Percentiles rank a stretch among this genome's conserved stretches.
Evolutionary conservation across 108 stramenopile genomes (phyloP).

Genomic region (Skeletonema marinoi): DNA sequence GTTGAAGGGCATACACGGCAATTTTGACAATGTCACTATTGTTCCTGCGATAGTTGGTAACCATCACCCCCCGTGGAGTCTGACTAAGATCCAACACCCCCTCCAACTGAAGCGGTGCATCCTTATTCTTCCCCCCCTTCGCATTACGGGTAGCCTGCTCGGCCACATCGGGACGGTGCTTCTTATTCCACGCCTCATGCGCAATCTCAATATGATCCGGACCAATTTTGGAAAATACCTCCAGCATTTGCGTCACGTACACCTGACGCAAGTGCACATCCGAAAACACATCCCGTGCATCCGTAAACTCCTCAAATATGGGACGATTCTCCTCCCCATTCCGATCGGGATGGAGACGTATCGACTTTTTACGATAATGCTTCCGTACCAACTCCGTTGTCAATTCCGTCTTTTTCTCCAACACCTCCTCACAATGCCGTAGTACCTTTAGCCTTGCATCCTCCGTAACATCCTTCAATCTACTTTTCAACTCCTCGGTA

Average conservation of each 20-base stretch:
- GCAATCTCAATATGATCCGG: not conserved
- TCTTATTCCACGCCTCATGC: conserved; percentile 30
- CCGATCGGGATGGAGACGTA: conserved; percentile 48
- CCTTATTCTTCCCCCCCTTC: conserved; percentile 2
- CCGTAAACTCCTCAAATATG: conserved; percentile 39
- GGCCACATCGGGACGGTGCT: conserved; percentile 21
- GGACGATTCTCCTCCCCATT: conserved; percentile 39
- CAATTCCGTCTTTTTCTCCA: not conserved
- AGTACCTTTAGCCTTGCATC: conserved; percentile 10
- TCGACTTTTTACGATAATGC: conserved; percentile 33
- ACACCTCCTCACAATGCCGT: conserved; percentile 12
- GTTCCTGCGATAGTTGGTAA: not conserved
- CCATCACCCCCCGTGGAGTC: conserved; percentile 24
- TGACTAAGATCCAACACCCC: conserved; percentile 27
- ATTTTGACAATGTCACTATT: conserved; percentile 3
- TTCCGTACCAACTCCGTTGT: conserved; percentile 17
- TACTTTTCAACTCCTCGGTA: conserved; percentile 8
- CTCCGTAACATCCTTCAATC: conserved; percentile 2
- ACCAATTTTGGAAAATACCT: conserved; percentile 5
- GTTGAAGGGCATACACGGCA: conserved; percentile 13
- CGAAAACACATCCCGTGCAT: conserved; percentile 31
- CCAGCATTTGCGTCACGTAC: conserved; percentile 34
- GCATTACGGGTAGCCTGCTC: not conserved
- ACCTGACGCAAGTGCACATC: conserved; percentile 8
- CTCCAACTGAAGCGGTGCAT: conserved; percentile 21